Evolutionary conservation across 2,329 filamentous ascomycete species (phyloP).

Genomic region (Curvularia eragrostidis): DNA sequence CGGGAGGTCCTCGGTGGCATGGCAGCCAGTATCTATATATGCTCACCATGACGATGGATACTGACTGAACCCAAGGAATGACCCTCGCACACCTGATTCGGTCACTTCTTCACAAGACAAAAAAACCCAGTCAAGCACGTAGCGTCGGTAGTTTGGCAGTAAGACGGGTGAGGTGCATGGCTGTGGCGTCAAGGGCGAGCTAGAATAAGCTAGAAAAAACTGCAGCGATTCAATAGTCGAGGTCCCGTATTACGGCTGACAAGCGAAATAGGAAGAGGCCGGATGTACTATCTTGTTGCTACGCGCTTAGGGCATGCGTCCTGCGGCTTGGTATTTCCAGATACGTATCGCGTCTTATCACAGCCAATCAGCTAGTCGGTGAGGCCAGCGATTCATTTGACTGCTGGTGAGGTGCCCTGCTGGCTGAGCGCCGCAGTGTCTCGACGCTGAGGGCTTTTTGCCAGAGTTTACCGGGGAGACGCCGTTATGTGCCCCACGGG

Average conservation of each 20-base stretch:
- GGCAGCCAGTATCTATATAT: conserved; percentile 10
- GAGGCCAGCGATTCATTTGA: conserved; percentile 7
- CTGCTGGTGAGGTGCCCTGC: neutral
- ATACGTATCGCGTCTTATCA: conserved; percentile 16
- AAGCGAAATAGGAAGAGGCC: conserved; percentile 9
- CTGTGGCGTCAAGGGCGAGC: conserved; percentile 1
- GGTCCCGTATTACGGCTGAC: conserved; percentile 12
- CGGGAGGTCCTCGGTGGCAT: neutral
- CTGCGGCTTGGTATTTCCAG: conserved; percentile 15
- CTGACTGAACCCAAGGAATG: neutral
- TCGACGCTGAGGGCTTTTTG: neutral
- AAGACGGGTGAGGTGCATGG: neutral
- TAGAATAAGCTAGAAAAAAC: conserved; percentile 9
- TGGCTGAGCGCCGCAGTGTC: neutral
- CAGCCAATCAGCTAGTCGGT: conserved; percentile 5
- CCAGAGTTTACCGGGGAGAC: neutral
- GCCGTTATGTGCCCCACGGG: neutral
- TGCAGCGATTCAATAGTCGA: conserved; percentile 15
- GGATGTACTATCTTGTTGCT: conserved; percentile 13
- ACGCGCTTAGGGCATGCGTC: conserved; percentile 17
- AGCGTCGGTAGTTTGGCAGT: conserved; percentile 2
- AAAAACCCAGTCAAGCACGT: neutral
- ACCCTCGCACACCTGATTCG: conserved; percentile 6
- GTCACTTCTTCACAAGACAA: neutral
- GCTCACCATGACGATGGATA: neutral